These are phyloP conservation scores for Podospora sp. DNA, from an alignment of 495 filamentous ascomycete genomes.

Conservation along the genomic window DNA sequence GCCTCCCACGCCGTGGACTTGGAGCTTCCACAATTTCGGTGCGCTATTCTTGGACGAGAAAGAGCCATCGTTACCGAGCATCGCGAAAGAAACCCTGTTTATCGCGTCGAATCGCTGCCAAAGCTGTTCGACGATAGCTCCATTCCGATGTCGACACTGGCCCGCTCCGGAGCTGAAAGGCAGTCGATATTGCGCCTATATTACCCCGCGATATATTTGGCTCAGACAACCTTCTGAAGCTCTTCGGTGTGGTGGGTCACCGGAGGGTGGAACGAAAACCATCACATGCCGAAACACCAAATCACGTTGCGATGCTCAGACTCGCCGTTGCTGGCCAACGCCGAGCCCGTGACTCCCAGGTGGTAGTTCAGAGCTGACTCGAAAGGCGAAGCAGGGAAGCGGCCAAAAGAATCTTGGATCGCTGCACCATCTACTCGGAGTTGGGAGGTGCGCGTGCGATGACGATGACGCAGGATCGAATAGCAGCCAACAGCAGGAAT, in stretches of 20 bases:
- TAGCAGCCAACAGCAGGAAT: neutral
- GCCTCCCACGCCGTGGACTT: neutral
- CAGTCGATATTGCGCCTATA: neutral
- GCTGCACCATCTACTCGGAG: neutral
- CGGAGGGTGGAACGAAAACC: neutral
- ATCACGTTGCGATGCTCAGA: neutral
- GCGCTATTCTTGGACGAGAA: neutral
- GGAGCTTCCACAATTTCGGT: neutral
- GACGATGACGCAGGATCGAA: neutral
- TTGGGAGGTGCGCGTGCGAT: neutral
- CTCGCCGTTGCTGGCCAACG: neutral
- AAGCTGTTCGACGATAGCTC: neutral
- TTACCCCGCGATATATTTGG: conserved; percentile 1
- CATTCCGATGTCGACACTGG: neutral
- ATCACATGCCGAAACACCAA: neutral
- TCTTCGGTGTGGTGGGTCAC: neutral
- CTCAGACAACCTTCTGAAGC: neutral
- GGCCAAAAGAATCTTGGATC: neutral
- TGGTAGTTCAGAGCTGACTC: neutral
- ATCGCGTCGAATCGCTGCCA: neutral
- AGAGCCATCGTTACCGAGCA: neutral
- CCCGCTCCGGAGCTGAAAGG: neutral
- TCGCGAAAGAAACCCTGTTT: neutral
- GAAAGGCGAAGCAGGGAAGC: neutral
- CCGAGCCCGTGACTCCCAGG: neutral